Conservation (phyloP, 106 monocot genomes). For the Cymbidium sinense region DNA sequence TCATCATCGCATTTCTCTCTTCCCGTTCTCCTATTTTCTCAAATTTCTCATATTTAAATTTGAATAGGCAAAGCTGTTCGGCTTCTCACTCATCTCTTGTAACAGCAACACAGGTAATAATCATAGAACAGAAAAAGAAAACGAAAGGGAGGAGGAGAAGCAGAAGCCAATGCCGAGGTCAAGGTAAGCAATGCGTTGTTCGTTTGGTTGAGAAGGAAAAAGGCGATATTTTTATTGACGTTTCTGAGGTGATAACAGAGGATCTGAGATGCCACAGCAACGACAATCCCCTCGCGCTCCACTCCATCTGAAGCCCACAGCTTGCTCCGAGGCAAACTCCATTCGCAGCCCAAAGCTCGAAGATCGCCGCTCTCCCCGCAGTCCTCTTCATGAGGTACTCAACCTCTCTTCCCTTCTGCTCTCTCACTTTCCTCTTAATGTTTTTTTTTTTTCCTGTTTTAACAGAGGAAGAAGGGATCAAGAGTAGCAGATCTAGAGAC, state of each 20-base stretch:
- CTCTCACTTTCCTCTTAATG: background rate
- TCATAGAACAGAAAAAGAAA: background rate
- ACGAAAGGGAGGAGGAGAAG: background rate
- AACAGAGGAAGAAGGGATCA: slow-evolving; percentile 47
- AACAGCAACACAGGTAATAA: background rate
- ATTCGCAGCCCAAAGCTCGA: slow-evolving; percentile 28
- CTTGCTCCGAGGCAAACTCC: slow-evolving; percentile 43
- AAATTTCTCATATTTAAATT: slow-evolving; percentile 1
- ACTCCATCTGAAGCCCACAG: slow-evolving; percentile 60
- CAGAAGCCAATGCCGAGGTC: slow-evolving; percentile 24
- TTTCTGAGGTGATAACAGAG: slow-evolving; percentile 25
- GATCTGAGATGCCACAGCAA: slow-evolving; percentile 43
- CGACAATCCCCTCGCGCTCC: slow-evolving; percentile 53
- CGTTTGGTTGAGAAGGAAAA: background rate
- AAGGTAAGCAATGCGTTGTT: slow-evolving; percentile 11
- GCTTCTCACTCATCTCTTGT: background rate
- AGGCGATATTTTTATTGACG: background rate
- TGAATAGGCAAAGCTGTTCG: background rate
- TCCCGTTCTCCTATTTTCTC: background rate
- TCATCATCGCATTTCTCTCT: background rate
- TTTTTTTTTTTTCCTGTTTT: background rate
- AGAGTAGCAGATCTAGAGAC: slow-evolving; percentile 59
- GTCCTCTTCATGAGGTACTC: slow-evolving; percentile 48
- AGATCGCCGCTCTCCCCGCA: slow-evolving; percentile 68
- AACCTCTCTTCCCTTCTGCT: background rate